Base-by-base conservation (phyloP, 1,139 yeast genomes). In the Taiozyma onychis region DNA sequence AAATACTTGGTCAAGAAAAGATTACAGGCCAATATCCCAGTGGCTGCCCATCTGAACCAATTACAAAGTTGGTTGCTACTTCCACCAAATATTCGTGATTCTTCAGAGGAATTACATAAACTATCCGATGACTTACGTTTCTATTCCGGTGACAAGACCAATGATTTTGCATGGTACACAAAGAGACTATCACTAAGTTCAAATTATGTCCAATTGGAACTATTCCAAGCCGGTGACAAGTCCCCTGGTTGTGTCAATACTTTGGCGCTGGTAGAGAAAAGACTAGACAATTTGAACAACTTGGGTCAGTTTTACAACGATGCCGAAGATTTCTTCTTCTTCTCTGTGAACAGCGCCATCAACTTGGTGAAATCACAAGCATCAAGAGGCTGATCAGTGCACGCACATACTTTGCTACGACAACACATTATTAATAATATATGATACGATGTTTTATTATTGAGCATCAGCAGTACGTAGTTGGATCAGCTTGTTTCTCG, bases 121-220 rank as follows among this genome's bases (percentile, higher is more conserved):
- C 75, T 91, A 49, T 77, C 90, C 18, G 97, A 93, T 66, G 98
- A 93, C 64, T 75, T 93, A 55, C 80, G 89, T 48, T 89, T 71
- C 66, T 81, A 81, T 59, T 82, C 96, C 0, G 95, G 91, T 4
- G 97, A 91, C 64, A 69, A 74, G 49, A 81, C 95, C n/a, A 80
- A 85, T 53, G 97, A 89, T 66, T 84, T 88, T 66, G 85, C 88
- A 3, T 93, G 99, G 99, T 93, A 93, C 66, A 73, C 95, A n/a
- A 88, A 90, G 64, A 74, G 98, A 57, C 71, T 84, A 28, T 77
- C 88, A 6, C 66, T 91, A 30, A 77, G 89, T 21, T 74, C 86
- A 1, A 77, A 87, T 5, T 89, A 87, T 64, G 86, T 87, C 1
- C 76, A 85, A 37, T 63, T 84, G 41, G 97, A 93, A 65, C 70